Conservation (phyloP, 176 grass and related monocot species). For the Cymbopogon citratus region DNA sequence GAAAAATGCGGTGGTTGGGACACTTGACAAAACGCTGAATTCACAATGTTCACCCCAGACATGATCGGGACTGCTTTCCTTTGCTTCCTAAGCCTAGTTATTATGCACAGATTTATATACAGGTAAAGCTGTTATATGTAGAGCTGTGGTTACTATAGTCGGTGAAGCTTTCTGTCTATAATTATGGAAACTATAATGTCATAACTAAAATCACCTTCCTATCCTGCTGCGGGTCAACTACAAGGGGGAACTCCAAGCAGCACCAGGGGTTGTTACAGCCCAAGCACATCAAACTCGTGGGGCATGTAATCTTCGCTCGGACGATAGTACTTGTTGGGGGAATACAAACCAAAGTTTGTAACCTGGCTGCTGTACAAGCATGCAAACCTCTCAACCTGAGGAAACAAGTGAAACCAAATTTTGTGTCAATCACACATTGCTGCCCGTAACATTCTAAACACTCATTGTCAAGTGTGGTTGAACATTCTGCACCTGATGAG, state of each 20-base stretch:
- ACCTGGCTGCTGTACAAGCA: conserved; percentile 95
- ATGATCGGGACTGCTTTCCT: conserved; percentile 1
- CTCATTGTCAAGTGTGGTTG: neutral
- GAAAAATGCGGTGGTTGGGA: too few relatives aligned
- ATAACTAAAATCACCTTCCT: conserved; percentile 20
- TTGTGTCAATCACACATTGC: neutral
- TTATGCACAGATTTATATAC: conserved; percentile 15
- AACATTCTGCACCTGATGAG: conserved; percentile 69
- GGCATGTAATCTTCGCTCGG: conserved; percentile 99
- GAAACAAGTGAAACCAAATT: neutral
- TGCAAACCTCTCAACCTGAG: conserved; percentile 94
- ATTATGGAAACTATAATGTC: neutral
- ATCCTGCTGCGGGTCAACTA: conserved; percentile 1
- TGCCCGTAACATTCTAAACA: neutral
- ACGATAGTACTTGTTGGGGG: conserved; percentile 90
- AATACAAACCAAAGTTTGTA: conserved; percentile 79
- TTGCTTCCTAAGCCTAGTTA: conserved; percentile 19
- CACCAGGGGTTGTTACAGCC: conserved; percentile 27
- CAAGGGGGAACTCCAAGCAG: neutral
- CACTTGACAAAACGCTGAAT: neutral
- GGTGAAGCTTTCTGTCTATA: conserved; percentile 15
- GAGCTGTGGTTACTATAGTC: conserved; percentile 6
- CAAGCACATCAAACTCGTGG: conserved; percentile 88
- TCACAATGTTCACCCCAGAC: neutral
- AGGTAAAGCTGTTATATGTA: conserved; percentile 8